Evolutionary conservation across 129 eudicot genomes (phyloP).

Genomic region (Pittosporum tobira): DNA sequence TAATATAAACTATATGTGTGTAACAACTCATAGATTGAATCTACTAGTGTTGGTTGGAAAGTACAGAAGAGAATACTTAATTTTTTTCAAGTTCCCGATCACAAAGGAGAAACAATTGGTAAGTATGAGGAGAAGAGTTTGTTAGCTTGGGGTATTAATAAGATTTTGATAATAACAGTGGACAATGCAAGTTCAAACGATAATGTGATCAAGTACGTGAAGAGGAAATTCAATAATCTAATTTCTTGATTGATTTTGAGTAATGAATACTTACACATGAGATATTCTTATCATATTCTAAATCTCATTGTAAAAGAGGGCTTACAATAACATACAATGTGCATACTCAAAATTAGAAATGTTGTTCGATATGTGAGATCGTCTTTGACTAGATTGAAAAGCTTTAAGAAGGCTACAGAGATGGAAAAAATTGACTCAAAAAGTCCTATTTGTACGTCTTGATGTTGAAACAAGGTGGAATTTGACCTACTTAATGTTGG

Average conservation of each 20-base stretch:
- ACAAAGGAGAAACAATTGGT: slow-evolving; percentile 17
- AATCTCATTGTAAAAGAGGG: not conserved
- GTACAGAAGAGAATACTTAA: slow-evolving; percentile 8
- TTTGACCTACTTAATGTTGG: slow-evolving; percentile 15
- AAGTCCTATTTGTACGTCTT: not conserved
- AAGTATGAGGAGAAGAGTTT: slow-evolving; percentile 7
- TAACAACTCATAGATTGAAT: slow-evolving; percentile 19
- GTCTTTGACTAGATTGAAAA: not conserved
- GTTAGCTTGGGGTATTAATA: slow-evolving; percentile 17
- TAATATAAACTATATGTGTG: slow-evolving; percentile 13
- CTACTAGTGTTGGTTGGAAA: slow-evolving; percentile 13
- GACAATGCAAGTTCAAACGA: slow-evolving; percentile 17
- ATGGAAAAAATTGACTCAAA: slow-evolving; percentile 8
- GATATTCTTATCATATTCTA: not conserved
- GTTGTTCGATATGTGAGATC: not conserved
- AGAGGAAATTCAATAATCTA: not conserved
- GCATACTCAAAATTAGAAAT: not conserved
- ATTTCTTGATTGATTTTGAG: not conserved
- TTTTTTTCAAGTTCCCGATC: not conserved
- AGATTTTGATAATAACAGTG: slow-evolving; percentile 12
- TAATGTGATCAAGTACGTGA: not conserved
- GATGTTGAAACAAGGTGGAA: slow-evolving; percentile 9
- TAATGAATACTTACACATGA: not conserved
- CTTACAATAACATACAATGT: not conserved
- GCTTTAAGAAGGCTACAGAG: slow-evolving; percentile 6